Percentiles rank a stretch among this genome's conserved stretches.
phyloP scores from a whole-genome alignment of 1,284 basidiomycete species.

The Austroboletus niveus region DNA sequence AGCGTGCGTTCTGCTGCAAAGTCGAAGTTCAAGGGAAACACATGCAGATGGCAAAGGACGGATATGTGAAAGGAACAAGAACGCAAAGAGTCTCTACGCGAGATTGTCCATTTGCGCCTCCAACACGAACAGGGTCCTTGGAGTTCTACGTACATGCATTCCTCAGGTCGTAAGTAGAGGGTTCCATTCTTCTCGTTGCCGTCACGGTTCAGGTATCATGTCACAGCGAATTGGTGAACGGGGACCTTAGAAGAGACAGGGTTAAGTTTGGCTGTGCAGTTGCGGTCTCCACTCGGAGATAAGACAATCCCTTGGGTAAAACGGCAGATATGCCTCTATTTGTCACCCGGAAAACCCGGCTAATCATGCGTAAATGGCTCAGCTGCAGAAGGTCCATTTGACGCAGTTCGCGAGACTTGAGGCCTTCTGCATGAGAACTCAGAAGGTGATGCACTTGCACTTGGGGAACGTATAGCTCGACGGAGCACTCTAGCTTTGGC shows the following conservation, averaged over 20 bases:
- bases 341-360: background rate
- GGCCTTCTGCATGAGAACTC: no score
- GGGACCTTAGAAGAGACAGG: background rate
- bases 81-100: background rate
- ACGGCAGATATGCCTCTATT: constrained; percentile 13
- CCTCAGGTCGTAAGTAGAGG: no score
- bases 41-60: background rate
- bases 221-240: background rate
- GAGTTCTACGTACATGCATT: no score
- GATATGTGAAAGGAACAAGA: background rate
- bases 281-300: background rate
- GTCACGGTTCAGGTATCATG: no score
- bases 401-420: background rate
- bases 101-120: no score
- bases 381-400: background rate
- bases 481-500: no score
- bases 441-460: no score
- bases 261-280: background rate
- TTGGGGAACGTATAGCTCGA: no score
- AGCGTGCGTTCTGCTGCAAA: background rate
- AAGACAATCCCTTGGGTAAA: background rate
- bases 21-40: constrained; percentile 1
- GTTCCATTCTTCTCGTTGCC: no score
- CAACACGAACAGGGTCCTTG: no score
- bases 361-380: background rate